Evolutionary conservation across 1,284 basidiomycete genomes (phyloP).

Genomic region (Coniophora puteana): DNA sequence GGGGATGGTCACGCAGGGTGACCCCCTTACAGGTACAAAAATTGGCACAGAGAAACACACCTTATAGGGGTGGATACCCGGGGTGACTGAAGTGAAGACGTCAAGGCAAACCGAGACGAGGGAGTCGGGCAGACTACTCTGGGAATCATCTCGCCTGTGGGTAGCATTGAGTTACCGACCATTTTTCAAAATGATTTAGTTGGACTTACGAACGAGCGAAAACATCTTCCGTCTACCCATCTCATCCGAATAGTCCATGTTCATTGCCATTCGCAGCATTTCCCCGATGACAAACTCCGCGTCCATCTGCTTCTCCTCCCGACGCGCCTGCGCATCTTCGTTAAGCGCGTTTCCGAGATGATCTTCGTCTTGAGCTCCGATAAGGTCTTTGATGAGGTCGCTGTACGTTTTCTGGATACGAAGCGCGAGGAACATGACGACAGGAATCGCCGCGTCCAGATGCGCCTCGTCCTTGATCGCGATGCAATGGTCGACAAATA

Average conservation of each 20-base stretch:
- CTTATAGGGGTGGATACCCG: constrained; percentile 38
- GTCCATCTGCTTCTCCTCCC: constrained; percentile 58
- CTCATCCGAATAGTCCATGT: constrained; percentile 92
- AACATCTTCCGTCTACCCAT: constrained; percentile 94
- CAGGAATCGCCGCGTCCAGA: constrained; percentile 78
- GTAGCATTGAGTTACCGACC: not conserved
- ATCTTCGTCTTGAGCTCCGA: constrained; percentile 40
- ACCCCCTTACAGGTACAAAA: no score
- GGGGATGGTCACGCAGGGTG: no score
- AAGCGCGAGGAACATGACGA: constrained; percentile 89
- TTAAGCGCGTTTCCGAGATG: constrained; percentile 37
- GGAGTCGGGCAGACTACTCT: constrained; percentile 73
- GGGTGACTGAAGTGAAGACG: constrained; percentile 78
- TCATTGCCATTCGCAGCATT: constrained; percentile 77
- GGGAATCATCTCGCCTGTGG: constrained; percentile 78
- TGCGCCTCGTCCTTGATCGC: constrained; percentile 60
- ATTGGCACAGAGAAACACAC: no score
- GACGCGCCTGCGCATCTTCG: constrained; percentile 41
- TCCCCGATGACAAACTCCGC: constrained; percentile 79
- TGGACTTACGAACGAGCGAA: constrained; percentile 72
- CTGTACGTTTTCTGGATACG: constrained; percentile 82
- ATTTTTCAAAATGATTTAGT: not conserved
- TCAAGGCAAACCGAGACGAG: constrained; percentile 85
- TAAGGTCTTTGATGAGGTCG: constrained; percentile 50
- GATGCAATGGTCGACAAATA: constrained; percentile 82